A percentile compares a stretch with the other conserved stretches of the same genome.
Conservation (phyloP, 495 filamentous ascomycete species). For the Letharia lupina region DNA sequence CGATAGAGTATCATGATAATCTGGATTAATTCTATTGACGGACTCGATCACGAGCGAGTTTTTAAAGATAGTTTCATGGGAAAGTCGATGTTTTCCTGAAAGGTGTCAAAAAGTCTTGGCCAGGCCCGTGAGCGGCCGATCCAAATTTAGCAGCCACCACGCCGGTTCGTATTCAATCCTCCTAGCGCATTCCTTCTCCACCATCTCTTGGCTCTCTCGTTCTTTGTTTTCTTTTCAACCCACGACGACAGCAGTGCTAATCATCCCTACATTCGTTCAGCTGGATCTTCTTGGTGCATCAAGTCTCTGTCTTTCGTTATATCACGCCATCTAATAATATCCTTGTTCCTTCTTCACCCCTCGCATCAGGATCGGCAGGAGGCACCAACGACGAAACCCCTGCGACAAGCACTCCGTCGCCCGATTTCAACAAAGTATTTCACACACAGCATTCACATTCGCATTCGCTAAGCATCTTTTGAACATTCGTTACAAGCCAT, state of each 20-base stretch:
- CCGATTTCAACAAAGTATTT: background rate
- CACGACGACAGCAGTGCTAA: slow-evolving; percentile 15
- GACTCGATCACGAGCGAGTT: background rate
- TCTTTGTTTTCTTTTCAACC: slow-evolving; percentile 3
- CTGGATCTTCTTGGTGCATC: background rate
- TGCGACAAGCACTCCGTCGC: slow-evolving; percentile 1
- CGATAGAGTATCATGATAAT: background rate
- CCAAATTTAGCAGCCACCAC: slow-evolving; percentile 11
- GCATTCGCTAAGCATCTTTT: background rate
- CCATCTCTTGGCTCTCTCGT: background rate
- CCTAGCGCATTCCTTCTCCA: slow-evolving; percentile 12
- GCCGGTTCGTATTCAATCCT: slow-evolving; percentile 8
- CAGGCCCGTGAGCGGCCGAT: background rate
- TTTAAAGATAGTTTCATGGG: background rate
- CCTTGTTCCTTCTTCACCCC: slow-evolving; percentile 12
- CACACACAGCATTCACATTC: background rate
- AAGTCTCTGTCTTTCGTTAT: slow-evolving; percentile 12
- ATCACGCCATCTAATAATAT: background rate
- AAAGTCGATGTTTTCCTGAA: background rate
- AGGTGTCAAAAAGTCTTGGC: background rate
- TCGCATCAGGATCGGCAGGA: slow-evolving; percentile 16
- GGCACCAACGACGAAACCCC: slow-evolving; percentile 8
- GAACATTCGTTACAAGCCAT: slow-evolving; percentile 15
- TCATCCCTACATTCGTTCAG: slow-evolving; percentile 12
- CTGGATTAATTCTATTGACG: background rate